These are phyloP conservation scores for Herpetospermum pedunculosum DNA, from an alignment of 306 rosid genomes.

Conservation along the genomic window DNA sequence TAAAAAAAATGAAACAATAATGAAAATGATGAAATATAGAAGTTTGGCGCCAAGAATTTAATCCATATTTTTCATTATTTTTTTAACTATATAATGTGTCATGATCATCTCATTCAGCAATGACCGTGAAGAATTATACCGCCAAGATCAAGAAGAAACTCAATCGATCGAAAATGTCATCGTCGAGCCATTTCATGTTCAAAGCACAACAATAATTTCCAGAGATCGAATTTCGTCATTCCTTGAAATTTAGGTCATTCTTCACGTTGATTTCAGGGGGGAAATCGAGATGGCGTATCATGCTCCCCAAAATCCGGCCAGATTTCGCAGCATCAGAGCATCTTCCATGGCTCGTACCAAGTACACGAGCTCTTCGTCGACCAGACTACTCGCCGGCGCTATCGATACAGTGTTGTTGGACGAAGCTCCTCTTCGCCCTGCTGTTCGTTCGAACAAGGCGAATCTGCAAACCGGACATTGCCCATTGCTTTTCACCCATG, in stretches of 20 bases:
- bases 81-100: too few relatives aligned
- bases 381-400: constrained; percentile 6
- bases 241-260: neutral
- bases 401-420: neutral
- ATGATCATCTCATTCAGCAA: neutral
- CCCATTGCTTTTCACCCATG: constrained; percentile 55
- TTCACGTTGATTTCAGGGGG: neutral
- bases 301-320: constrained; percentile 2
- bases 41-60: too few relatives aligned
- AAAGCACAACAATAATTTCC: neutral
- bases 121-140: neutral
- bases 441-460: constrained; percentile 24
- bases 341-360: constrained; percentile 46
- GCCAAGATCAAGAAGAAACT: neutral
- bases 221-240: neutral
- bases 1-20: too few relatives aligned
- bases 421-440: neutral
- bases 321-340: constrained; percentile 16
- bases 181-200: neutral
- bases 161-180: neutral
- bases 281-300: neutral
- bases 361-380: constrained; percentile 27
- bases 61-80: too few relatives aligned
- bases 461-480: constrained; percentile 75
- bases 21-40: too few relatives aligned